Evolutionary conservation across 2,329 filamentous ascomycete genomes (phyloP), one percentile per base, ranked within the genome.

Genomic region (Hirsutella thompsonii): DNA sequence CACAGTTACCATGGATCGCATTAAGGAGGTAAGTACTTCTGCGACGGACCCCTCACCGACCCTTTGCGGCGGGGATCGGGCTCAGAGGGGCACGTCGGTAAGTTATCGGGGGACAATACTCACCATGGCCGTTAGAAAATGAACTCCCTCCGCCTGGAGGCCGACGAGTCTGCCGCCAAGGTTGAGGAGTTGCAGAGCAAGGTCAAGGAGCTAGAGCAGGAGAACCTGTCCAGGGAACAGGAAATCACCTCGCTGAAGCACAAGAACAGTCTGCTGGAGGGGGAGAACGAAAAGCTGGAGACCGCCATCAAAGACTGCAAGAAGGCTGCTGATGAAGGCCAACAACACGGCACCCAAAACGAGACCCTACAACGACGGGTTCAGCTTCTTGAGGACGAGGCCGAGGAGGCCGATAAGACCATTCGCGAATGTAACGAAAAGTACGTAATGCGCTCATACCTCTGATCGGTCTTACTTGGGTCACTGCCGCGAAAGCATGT

Each of bases 371-470:
- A 87, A 71, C 79, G 92, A 68, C 86, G 87, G 70, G 74, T 96
- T 61, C 87, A 95, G 72, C 74, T 98, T 52, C 81, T 98, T 54
- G 92, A 98, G 72, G 90, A 96, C 69, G 92, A 98, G 72, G 88
- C 88, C 54, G 92, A 98, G 70, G 79, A 90, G 63, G 87, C 88
- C 53, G 92, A 96, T 68, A 92, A 89, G 81, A 93, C 86, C 51
- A 75, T 96, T 61, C 83, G 90, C 61, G 92, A 96, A 72, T 83
- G 88, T 59, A 96, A 94, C 68, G 92, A 98, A 71, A 96, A 95
- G 92, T 98, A 81, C 59, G 85, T 70, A 40, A 39, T 39, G 45
- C 10, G 1, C 6, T 10, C 5, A 9, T 28, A 32, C 32, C 29
- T 23, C 9, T 23, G 34, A 33, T 20, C 29, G 9, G 18, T 23